phyloP scores from a whole-genome alignment of 164 flowering plant genomes.

The grape (Vitis vinifera) region DNA sequence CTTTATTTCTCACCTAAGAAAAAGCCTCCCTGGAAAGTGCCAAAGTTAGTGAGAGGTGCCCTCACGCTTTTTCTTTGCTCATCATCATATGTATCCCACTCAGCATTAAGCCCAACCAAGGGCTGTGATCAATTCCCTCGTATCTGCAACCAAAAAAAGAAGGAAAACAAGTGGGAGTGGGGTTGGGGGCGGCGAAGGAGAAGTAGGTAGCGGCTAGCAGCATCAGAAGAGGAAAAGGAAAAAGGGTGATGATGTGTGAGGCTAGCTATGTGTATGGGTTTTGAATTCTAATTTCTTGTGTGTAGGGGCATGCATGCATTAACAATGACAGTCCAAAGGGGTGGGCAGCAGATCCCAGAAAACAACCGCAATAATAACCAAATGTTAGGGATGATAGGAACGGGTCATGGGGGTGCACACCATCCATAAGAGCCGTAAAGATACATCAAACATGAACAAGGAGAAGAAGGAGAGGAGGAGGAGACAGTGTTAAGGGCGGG shows the following conservation, averaged over 20 bases:
- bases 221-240: background rate
- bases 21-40: slow-evolving; percentile 3
- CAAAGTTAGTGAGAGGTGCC: background rate
- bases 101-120: slow-evolving; percentile 2
- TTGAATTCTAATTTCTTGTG: no score
- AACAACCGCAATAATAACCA: slow-evolving; percentile 21
- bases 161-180: background rate
- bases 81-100: background rate
- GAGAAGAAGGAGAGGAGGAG: background rate
- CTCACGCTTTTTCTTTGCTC: slow-evolving; percentile 6
- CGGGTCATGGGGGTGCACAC: slow-evolving; percentile 3
- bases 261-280: no score
- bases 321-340: slow-evolving; percentile 29
- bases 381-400: slow-evolving; percentile 3
- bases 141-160: background rate
- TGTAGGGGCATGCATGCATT: slow-evolving; percentile 1
- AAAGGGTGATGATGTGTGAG: background rate
- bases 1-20: background rate
- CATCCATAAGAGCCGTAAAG: slow-evolving; percentile 15
- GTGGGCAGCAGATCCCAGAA: slow-evolving; percentile 36
- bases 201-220: background rate
- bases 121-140: background rate
- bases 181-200: background rate
- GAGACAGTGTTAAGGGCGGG: background rate
- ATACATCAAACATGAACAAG: background rate